Conservation (phyloP, 1,284 basidiomycete genomes). For the Leccinum pallidistipes region DNA sequence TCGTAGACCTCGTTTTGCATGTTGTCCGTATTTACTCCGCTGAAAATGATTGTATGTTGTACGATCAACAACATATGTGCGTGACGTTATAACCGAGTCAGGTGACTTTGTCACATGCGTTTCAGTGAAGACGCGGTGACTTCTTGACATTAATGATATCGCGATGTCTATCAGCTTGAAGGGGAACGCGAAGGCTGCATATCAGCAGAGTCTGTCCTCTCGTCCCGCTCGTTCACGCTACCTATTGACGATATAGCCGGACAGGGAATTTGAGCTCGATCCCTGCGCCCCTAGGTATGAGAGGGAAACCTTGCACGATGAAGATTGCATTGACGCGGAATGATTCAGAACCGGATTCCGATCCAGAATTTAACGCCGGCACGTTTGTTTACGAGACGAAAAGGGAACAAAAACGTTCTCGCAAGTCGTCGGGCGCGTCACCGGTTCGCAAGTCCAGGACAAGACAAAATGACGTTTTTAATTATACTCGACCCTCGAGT, state of each 20-base stretch:
- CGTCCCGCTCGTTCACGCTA: neutral
- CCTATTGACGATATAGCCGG: constrained; percentile 1
- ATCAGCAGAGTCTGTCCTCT: constrained; percentile 23
- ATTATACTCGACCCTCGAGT: constrained; percentile 6
- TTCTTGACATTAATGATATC: neutral
- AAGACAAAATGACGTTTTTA: constrained; percentile 10
- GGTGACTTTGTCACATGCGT: constrained; percentile 26
- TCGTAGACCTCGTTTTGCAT: constrained; percentile 24
- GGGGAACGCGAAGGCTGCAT: constrained; percentile 14
- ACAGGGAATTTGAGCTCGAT: constrained; percentile 29
- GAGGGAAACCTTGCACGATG: neutral
- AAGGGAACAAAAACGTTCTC: constrained; percentile 31
- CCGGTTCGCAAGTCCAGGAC: constrained; percentile 15
- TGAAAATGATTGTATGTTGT: constrained; percentile 36
- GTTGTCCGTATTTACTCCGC: constrained; percentile 33
- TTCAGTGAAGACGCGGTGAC: neutral
- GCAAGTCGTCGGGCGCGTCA: constrained; percentile 16
- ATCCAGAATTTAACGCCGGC: constrained; percentile 58
- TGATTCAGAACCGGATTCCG: constrained; percentile 42
- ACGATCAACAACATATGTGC: constrained; percentile 16
- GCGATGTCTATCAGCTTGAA: constrained; percentile 8
- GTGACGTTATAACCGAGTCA: constrained; percentile 1
- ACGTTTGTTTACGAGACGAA: constrained; percentile 40
- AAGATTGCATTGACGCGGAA: neutral
- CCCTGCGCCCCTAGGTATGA: constrained; percentile 31